These are phyloP conservation scores for Leccinum olivaceopallidum DNA, from an alignment of 768 basidiomycete genomes.

Conservation along the genomic window DNA sequence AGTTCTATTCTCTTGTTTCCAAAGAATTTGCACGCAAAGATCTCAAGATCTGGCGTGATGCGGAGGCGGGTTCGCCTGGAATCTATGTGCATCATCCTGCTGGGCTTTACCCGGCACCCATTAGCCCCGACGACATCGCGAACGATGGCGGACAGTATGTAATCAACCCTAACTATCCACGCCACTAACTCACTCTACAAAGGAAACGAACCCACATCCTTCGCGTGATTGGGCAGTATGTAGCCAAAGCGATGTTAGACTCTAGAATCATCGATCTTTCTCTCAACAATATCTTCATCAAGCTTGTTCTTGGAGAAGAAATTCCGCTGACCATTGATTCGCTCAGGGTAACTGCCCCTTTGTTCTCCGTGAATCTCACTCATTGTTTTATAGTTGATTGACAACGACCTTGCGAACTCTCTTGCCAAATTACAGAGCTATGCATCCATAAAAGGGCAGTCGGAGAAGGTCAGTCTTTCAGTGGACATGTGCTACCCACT, in stretches of 20 bases:
- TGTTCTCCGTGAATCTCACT: not conserved
- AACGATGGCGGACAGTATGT: constrained; percentile 78
- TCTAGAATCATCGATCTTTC: constrained; percentile 96
- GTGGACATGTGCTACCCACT: not conserved
- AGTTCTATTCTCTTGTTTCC: constrained; percentile 97
- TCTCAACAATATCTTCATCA: constrained; percentile 94
- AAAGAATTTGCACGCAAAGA: constrained; percentile 91
- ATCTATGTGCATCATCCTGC: constrained; percentile 80
- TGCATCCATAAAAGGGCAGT: constrained; percentile 45
- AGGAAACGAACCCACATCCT: constrained; percentile 87
- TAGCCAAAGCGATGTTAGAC: constrained; percentile 96
- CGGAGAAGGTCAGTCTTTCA: constrained; percentile 52
- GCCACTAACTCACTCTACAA: constrained; percentile 4
- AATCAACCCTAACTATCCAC: not conserved
- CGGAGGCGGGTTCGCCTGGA: constrained; percentile 60
- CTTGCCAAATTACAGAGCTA: constrained; percentile 77
- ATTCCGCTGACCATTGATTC: constrained; percentile 82
- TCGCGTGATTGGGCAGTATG: constrained; percentile 91
- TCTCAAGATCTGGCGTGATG: constrained; percentile 90
- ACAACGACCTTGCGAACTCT: constrained; percentile 82
- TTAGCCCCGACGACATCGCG: constrained; percentile 64
- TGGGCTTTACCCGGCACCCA: constrained; percentile 89
- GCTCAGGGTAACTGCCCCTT: constrained; percentile 61
- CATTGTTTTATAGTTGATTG: constrained; percentile 62
- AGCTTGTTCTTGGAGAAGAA: constrained; percentile 83